Evolutionary conservation across 805 yeast species (phyloP).

Genomic region (Candida glaebosa): DNA sequence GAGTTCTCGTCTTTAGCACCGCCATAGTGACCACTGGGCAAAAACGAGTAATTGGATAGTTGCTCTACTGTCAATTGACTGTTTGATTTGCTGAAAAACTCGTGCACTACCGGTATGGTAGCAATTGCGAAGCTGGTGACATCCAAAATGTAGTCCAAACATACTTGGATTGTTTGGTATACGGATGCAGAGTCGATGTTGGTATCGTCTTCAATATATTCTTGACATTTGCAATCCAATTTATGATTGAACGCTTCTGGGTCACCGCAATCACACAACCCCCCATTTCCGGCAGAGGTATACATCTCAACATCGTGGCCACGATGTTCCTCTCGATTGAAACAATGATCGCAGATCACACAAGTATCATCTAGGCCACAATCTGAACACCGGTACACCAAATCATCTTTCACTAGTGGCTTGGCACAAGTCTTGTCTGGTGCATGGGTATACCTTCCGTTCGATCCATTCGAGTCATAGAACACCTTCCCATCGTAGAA

Average conservation of each 20-base stretch:
- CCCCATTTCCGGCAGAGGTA: slow-evolving; percentile 48
- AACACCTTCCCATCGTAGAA: slow-evolving; percentile 8
- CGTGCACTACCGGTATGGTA: slow-evolving; percentile 40
- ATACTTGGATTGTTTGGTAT: slow-evolving; percentile 25
- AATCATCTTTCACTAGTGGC: slow-evolving; percentile 56
- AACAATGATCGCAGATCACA: slow-evolving; percentile 71
- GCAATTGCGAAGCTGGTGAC: slow-evolving; percentile 37
- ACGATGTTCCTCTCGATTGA: slow-evolving; percentile 63
- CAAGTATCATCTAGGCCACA: slow-evolving; percentile 80
- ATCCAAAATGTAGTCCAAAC: slow-evolving; percentile 42
- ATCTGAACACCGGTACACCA: slow-evolving; percentile 68
- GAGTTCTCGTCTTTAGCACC: slow-evolving; percentile 31
- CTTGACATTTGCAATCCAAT: slow-evolving; percentile 49
- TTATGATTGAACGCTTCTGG: slow-evolving; percentile 54
- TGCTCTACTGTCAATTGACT: slow-evolving; percentile 18
- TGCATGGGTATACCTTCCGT: slow-evolving; percentile 37
- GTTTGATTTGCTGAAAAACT: slow-evolving; percentile 22
- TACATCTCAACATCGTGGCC: slow-evolving; percentile 61
- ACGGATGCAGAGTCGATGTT: slow-evolving; percentile 15
- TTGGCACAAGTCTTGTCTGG: slow-evolving; percentile 67
- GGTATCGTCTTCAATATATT: slow-evolving; percentile 6
- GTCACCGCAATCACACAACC: slow-evolving; percentile 76
- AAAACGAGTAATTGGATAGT: slow-evolving; percentile 28
- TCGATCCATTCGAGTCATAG: slow-evolving; percentile 9
- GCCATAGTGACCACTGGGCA: slow-evolving; percentile 31